These are phyloP conservation scores for Chlamydomonas reinhardtii DNA, from an alignment of 163 green algal species.

Conservation along the genomic window DNA sequence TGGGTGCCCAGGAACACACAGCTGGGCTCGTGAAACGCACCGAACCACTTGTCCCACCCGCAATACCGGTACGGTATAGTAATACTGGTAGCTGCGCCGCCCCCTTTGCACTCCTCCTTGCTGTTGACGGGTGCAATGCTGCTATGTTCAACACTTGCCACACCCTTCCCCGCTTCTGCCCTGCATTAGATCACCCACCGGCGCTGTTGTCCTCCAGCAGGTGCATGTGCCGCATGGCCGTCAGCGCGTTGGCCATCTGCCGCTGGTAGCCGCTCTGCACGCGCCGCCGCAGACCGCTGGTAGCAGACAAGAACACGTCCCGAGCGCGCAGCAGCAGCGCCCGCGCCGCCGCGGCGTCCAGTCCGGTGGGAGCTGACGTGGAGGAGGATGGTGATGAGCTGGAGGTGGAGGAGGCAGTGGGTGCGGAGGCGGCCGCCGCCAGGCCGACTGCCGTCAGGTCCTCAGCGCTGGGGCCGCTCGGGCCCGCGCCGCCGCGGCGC, in stretches of 20 bases:
- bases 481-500: not conserved
- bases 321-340: slow-evolving; percentile 5
- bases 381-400: not conserved
- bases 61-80: too few species aligned
- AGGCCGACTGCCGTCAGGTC: slow-evolving; percentile 8
- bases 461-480: not conserved
- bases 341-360: not conserved
- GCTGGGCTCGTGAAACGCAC: too few species aligned
- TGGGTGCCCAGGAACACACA: too few species aligned
- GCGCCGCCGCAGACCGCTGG: slow-evolving; percentile 32
- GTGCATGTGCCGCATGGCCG: slow-evolving; percentile 58
- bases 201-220: slow-evolving; percentile 65
- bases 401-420: too few species aligned
- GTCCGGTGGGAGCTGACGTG: too few species aligned
- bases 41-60: too few species aligned
- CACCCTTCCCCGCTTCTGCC: too few species aligned
- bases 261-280: slow-evolving; percentile 68
- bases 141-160: too few species aligned
- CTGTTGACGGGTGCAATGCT: too few species aligned
- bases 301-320: slow-evolving; percentile 42
- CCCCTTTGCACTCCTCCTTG: too few species aligned
- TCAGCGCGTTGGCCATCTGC: slow-evolving; percentile 60
- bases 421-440: not conserved
- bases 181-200: too few species aligned
- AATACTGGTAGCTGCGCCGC: too few species aligned